A percentile compares a stretch with the other conserved stretches of the same genome.
These are phyloP conservation scores for Colletotrichum camelliae DNA, from an alignment of 2,329 filamentous ascomycete genomes.

Conservation along the genomic window DNA sequence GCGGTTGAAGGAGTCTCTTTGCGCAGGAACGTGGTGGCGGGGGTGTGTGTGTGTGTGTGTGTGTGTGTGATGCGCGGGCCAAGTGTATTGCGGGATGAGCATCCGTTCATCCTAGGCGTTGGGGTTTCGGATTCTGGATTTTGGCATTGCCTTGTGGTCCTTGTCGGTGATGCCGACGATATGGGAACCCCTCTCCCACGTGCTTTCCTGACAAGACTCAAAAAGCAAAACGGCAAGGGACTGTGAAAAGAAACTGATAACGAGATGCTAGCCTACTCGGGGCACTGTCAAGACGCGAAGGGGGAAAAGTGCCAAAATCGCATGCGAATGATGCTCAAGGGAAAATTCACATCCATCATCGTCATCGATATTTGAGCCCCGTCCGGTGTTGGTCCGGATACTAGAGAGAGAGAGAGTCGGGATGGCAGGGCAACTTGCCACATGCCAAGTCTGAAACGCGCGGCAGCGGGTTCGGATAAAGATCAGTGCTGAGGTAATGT, in stretches of 20 bases:
- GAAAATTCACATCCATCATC: not conserved
- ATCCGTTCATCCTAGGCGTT: not conserved
- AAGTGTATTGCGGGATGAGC: not conserved
- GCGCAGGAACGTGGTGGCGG: not conserved
- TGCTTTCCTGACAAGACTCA: not conserved
- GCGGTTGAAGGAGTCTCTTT: not conserved
- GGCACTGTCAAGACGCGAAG: not conserved
- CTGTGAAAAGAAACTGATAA: not conserved
- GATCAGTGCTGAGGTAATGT: not conserved
- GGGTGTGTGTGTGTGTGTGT: not conserved
- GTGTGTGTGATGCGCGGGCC: not conserved
- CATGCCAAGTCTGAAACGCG: not conserved
- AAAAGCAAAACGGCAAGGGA: not conserved
- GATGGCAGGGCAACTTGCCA: not conserved
- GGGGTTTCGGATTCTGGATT: not conserved
- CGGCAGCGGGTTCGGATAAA: not conserved
- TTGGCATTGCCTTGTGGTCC: not conserved
- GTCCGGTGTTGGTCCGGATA: not conserved
- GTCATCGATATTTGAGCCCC: not conserved
- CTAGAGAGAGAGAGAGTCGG: not conserved
- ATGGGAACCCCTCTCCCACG: not conserved
- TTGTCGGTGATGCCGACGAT: not conserved
- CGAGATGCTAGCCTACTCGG: not conserved
- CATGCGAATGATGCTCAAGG: not conserved
- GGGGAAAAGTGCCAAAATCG: not conserved